Conservation (phyloP, 2,329 filamentous ascomycete species). For the Pseudogymnoascus sp. region DNA sequence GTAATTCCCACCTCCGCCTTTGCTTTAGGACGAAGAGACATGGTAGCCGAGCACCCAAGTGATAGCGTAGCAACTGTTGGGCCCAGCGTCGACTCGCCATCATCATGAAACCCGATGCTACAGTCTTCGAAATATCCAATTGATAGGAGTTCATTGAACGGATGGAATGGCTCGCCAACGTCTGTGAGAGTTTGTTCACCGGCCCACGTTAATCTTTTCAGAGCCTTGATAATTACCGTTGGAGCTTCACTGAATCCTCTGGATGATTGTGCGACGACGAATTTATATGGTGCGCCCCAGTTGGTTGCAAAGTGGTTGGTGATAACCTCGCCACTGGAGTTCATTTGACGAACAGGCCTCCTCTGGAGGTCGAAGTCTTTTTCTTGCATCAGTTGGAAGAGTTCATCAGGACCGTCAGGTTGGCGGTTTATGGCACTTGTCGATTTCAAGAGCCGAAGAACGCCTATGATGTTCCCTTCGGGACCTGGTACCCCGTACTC, state of each 20-base stretch:
- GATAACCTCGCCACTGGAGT: conserved; percentile 34
- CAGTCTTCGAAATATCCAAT: conserved; percentile 55
- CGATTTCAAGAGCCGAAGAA: conserved; percentile 48
- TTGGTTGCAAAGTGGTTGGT: conserved; percentile 42
- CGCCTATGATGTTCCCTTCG: conserved; percentile 34
- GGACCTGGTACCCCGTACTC: conserved; percentile 39
- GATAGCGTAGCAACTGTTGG: conserved; percentile 55
- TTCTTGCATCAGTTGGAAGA: conserved; percentile 45
- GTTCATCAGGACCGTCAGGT: conserved; percentile 48
- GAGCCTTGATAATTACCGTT: conserved; percentile 38
- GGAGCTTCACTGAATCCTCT: conserved; percentile 43
- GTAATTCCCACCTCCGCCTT: conserved; percentile 23
- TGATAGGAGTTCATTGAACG: conserved; percentile 57
- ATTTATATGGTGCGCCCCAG: conserved; percentile 57
- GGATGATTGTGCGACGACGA: conserved; percentile 46
- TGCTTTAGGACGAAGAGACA: conserved; percentile 50
- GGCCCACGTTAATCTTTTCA: conserved; percentile 49
- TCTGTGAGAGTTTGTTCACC: conserved; percentile 33
- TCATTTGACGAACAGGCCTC: conserved; percentile 27
- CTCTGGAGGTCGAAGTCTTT: conserved; percentile 39
- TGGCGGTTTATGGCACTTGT: conserved; percentile 43
- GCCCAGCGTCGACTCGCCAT: conserved; percentile 55
- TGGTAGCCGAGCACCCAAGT: conserved; percentile 48
- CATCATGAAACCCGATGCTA: conserved; percentile 56
- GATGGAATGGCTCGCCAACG: conserved; percentile 21